Base-by-base conservation (phyloP, 345 rosid genomes). In the Gossypium longicalyx region DNA sequence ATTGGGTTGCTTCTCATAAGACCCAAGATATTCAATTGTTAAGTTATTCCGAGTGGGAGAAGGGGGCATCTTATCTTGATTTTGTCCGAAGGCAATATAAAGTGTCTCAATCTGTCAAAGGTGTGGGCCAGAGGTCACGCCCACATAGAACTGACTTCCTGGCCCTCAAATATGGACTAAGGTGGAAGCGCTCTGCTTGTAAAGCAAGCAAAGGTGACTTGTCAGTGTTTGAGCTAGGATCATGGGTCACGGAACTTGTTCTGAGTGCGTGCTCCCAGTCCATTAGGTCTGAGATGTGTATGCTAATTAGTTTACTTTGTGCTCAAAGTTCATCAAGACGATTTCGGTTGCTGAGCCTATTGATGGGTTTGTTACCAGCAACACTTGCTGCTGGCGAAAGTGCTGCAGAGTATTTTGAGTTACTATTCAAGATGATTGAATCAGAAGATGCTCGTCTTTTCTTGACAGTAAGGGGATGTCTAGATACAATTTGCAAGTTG, bases 201-300 rank as follows among this genome's bases (percentile, higher is more conserved):
- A 91, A 79, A 82, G 81, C 86, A 72, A 72, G 84, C 49, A 95
- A 86, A 82, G 83, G 93, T 67, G 97, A 82, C 72, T 76, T 93
- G 71, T 82, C 88, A 78, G 83, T 87, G 20, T 93, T 95, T 79
- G 99, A 93, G 89, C 86, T 93, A 56, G 99, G 99, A 1, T 91
- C 97, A 61, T 95, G 99, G 99, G 99, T 95, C 71, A 86, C 93
- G 63, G 98, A 93, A 82, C 98, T 95, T 82, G 85, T 90, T 80
- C 85, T 95, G 78, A 91, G 99, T 88, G 97, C 99, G 74, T 95
- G 99, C 78, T 95, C 99, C 60, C 98, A 91, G 78, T 91, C 98
- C 70, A 93, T 95, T 67, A 87, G 98, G 77, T 93, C 98, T 29
- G 99, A 93, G 89, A 95, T 95, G 98, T 91, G 97, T 92, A 87